These are phyloP conservation scores for Mycena sanguinolenta DNA, from an alignment of 768 basidiomycete genomes.

Conservation along the genomic window DNA sequence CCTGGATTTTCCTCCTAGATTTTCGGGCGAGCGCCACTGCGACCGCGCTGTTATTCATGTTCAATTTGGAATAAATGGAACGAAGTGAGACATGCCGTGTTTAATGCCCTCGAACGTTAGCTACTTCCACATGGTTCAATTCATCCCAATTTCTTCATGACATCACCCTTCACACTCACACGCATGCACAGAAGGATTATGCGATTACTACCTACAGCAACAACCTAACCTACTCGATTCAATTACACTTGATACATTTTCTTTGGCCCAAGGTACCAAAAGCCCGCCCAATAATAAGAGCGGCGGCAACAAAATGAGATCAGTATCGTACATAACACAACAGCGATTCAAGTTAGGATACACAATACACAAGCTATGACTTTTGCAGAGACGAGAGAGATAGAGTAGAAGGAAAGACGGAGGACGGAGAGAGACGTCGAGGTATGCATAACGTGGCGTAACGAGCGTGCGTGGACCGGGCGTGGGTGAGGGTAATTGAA, in stretches of 20 bases:
- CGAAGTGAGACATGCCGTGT: no score
- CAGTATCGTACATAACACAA: slow-evolving; percentile 1
- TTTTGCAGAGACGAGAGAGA: not conserved
- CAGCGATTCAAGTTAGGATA: not conserved
- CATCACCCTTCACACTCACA: no score
- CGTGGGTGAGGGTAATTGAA: not conserved
- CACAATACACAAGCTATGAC: not conserved
- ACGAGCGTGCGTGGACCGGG: not conserved
- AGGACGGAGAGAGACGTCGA: not conserved
- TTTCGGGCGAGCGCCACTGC: no score
- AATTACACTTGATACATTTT: not conserved
- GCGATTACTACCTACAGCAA: not conserved
- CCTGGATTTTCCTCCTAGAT: not conserved
- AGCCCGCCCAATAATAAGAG: not conserved
- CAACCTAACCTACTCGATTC: not conserved
- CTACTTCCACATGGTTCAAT: no score
- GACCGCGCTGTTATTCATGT: no score
- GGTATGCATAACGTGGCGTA: not conserved
- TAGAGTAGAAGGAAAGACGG: not conserved
- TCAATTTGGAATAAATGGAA: no score
- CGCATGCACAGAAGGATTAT: not conserved
- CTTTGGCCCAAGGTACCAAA: not conserved
- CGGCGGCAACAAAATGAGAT: not conserved
- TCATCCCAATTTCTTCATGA: no score
- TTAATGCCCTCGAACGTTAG: no score